Percentiles rank a stretch among this genome's conserved stretches.
phyloP scores from a whole-genome alignment of 2,329 filamentous ascomycete genomes.

The Tetracladium maxilliforme region DNA sequence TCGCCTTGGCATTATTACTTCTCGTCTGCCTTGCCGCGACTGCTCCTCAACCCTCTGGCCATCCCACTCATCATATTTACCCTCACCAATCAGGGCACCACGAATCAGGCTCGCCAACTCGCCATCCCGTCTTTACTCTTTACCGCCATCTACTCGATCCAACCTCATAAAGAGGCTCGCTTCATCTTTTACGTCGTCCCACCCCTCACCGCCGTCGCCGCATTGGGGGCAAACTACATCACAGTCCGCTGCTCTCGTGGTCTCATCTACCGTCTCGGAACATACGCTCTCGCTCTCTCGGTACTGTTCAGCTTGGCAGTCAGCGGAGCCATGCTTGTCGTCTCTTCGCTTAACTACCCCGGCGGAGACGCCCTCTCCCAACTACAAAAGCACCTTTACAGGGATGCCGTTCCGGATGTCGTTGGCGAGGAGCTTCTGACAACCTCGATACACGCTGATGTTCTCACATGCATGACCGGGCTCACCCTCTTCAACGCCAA shows the following conservation, averaged over 20 bases:
- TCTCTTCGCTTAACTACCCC: slow-evolving; percentile 87
- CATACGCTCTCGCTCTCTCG: slow-evolving; percentile 40
- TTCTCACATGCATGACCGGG: slow-evolving; percentile 56
- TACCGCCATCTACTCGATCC: slow-evolving; percentile 66
- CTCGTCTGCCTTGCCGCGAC: slow-evolving; percentile 61
- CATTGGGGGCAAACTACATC: slow-evolving; percentile 58
- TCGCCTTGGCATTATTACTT: slow-evolving; percentile 83
- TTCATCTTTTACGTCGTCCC: slow-evolving; percentile 88
- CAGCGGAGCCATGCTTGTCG: slow-evolving; percentile 53
- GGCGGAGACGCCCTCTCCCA: slow-evolving; percentile 63
- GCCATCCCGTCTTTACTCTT: slow-evolving; percentile 58
- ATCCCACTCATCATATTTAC: slow-evolving; percentile 38
- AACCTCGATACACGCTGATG: slow-evolving; percentile 48
- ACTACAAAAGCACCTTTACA: slow-evolving; percentile 25
- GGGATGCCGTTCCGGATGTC: slow-evolving; percentile 13
- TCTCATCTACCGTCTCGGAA: slow-evolving; percentile 34
- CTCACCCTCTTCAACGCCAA: slow-evolving; percentile 45
- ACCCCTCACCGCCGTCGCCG: slow-evolving; percentile 61
- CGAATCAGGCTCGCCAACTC: slow-evolving; percentile 27
- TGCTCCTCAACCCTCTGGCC: slow-evolving; percentile 67
- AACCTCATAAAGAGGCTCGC: slow-evolving; percentile 91
- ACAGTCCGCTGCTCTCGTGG: slow-evolving; percentile 52
- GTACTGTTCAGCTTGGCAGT: slow-evolving; percentile 42
- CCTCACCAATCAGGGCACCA: slow-evolving; percentile 29
- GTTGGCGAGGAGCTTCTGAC: no score